Evolutionary conservation across 139 green algal species (phyloP).

Genomic region (Parachlorella kessleri): DNA sequence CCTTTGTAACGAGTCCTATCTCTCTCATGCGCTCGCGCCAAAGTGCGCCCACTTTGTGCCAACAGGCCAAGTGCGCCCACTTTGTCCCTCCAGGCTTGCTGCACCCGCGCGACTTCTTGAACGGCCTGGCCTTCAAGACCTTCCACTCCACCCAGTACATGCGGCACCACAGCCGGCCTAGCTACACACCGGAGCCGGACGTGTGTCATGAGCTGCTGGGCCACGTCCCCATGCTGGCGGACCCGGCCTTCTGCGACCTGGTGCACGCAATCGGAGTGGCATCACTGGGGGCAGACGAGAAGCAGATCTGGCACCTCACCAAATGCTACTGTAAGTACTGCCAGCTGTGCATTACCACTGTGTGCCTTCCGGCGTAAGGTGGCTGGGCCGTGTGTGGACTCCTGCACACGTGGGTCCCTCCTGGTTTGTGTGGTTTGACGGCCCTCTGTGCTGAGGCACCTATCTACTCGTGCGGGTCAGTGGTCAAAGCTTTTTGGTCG

Average conservation of each 20-base stretch:
- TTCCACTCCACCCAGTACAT: conserved; percentile 91
- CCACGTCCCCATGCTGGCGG: conserved; percentile 89
- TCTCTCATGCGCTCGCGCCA: too few relatives aligned
- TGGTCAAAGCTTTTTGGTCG: too few relatives aligned
- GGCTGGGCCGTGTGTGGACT: too few relatives aligned
- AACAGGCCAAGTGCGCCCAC: too few relatives aligned
- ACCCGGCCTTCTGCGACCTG: conserved; percentile 75
- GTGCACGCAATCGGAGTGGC: conserved; percentile 84
- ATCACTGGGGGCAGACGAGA: conserved; percentile 81
- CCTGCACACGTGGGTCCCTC: too few relatives aligned
- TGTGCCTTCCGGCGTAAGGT: too few relatives aligned
- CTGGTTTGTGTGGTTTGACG: too few relatives aligned
- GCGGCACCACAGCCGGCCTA: conserved; percentile 56
- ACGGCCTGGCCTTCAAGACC: conserved; percentile 89
- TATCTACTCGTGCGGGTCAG: too few relatives aligned
- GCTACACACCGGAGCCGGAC: conserved; percentile 94
- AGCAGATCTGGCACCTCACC: conserved; percentile 89
- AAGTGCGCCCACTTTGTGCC: too few relatives aligned
- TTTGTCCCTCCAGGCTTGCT: conserved; percentile 82
- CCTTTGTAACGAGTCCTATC: too few relatives aligned
- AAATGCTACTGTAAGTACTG: conserved; percentile 54
- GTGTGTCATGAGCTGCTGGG: conserved; percentile 75
- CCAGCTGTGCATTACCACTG: too few relatives aligned
- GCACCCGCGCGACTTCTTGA: conserved; percentile 93
- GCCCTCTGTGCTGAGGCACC: too few relatives aligned